Conservation (phyloP, 1,139 yeast genomes). For the Protomyces inundatus region DNA sequence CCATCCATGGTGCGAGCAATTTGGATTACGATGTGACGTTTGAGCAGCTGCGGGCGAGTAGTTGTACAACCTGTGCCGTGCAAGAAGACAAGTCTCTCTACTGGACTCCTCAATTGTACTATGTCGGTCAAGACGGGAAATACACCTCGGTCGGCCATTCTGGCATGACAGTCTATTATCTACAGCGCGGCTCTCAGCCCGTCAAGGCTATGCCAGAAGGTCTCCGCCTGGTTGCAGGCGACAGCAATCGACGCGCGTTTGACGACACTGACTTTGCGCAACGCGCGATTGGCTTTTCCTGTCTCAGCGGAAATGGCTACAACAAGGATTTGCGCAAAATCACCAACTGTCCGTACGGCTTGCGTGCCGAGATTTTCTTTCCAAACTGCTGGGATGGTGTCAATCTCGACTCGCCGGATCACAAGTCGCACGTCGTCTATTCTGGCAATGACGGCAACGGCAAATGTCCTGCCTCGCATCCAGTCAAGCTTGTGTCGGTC, state of each 20-base stretch:
- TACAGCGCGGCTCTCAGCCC: slow-evolving; percentile 18
- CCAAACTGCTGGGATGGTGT: slow-evolving; percentile 30
- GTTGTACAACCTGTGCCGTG: slow-evolving; percentile 26
- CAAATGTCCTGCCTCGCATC: slow-evolving; percentile 26
- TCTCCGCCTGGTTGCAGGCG: slow-evolving; percentile 25
- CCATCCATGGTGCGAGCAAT: slow-evolving; percentile 16
- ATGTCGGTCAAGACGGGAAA: slow-evolving; percentile 14
- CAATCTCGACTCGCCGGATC: slow-evolving; percentile 27
- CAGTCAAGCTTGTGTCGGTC: slow-evolving; percentile 19
- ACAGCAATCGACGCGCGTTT: slow-evolving; percentile 15
- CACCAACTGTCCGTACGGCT: slow-evolving; percentile 27
- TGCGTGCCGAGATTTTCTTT: slow-evolving; percentile 28
- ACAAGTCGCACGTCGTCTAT: slow-evolving; percentile 27
- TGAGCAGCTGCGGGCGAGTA: slow-evolving; percentile 7
- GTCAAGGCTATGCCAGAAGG: slow-evolving; percentile 23
- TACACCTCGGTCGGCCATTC: slow-evolving; percentile 15
- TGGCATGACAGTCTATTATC: slow-evolving; percentile 26
- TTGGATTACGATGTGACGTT: slow-evolving; percentile 4
- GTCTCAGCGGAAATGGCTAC: slow-evolving; percentile 24
- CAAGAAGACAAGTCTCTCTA: slow-evolving; percentile 25
- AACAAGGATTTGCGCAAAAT: not conserved
- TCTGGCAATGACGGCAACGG: slow-evolving; percentile 25
- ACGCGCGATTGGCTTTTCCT: slow-evolving; percentile 24
- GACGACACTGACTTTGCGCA: slow-evolving; percentile 12
- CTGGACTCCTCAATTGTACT: slow-evolving; percentile 27